Conservation (phyloP, 176 grass and related monocot species). For the Alopecurus myosuroides region DNA sequence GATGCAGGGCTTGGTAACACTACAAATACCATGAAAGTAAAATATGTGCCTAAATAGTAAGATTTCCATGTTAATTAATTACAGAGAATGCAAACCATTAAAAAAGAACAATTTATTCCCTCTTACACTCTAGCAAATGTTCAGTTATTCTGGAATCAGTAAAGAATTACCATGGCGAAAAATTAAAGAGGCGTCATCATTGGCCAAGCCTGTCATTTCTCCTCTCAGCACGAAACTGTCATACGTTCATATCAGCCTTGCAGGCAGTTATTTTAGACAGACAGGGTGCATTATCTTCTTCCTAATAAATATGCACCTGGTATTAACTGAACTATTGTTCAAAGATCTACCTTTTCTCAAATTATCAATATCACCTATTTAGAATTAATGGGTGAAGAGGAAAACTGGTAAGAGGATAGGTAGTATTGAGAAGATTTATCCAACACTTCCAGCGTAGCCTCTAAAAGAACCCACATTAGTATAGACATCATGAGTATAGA, state of each 20-base stretch:
- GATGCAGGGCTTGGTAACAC: background rate
- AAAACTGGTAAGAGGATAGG: background rate
- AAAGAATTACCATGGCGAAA: background rate
- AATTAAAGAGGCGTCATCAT: background rate
- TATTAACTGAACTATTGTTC: background rate
- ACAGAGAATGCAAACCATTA: background rate
- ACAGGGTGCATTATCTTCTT: background rate
- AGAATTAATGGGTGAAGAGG: background rate
- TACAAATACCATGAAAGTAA: background rate
- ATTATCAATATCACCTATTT: background rate
- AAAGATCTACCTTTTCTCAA: background rate
- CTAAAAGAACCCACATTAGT: no score
- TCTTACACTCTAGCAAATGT: background rate
- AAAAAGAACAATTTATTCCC: background rate
- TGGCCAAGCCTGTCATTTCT: background rate
- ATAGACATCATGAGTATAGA: background rate
- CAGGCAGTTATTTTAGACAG: background rate
- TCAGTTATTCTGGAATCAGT: background rate
- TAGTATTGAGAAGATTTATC: background rate
- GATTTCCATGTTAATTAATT: background rate
- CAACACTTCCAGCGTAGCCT: background rate
- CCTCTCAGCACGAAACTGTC: background rate
- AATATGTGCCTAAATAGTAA: background rate
- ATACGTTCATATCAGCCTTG: background rate
- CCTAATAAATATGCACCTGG: background rate